Evolutionary conservation across 1,284 basidiomycete genomes (phyloP), one percentile per base, ranked within the genome.

Genomic region (Malassezia psittaci): DNA sequence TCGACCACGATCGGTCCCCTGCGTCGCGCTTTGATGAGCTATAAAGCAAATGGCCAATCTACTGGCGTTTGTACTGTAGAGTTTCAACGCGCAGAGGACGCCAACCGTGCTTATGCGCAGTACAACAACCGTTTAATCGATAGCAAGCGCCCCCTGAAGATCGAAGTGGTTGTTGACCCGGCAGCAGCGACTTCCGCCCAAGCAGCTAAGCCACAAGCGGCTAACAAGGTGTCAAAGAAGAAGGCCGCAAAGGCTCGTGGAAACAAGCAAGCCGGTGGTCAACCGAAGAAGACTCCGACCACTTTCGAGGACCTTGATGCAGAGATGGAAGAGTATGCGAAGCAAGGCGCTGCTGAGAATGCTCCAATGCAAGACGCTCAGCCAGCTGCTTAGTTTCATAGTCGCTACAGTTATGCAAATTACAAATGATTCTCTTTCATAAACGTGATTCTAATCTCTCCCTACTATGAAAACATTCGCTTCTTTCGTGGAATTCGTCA

Each of bases 111-210:
- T 5, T 93, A 85, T 78, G 81, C 86, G 64, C 83, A 89, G 68
- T 98, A 96, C 82, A 90, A 98, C 83, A 90, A 90, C 79, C 86
- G 93, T 76, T 85, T 98, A 79, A 93, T 98, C 82, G 93, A 98
- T 85, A 89, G 90, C 81, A 94, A 90, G 81, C 87, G 88, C 69
- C 87, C 90, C 24, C 93, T 98, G 87, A 93, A 90, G 81, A 90
- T 96, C 63, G 93, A 96, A 80, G 89, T 96, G 61, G 84, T 96
- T 44, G 82, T 96, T 74, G 88, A 93, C 79, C 90, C 90, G 21
- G 80, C 85, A 51, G 64, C 61, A 33, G 82, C 85, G 2, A 80
- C 84, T 45, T 79, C 80, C 32, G 77, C 81, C n/a, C 77, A 77
- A 16, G 83, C 87, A n/a, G 81, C 84, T 2, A 80, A 84, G 49